Conservation (phyloP, 345 rosid species). For the Eucalyptus virginea region DNA sequence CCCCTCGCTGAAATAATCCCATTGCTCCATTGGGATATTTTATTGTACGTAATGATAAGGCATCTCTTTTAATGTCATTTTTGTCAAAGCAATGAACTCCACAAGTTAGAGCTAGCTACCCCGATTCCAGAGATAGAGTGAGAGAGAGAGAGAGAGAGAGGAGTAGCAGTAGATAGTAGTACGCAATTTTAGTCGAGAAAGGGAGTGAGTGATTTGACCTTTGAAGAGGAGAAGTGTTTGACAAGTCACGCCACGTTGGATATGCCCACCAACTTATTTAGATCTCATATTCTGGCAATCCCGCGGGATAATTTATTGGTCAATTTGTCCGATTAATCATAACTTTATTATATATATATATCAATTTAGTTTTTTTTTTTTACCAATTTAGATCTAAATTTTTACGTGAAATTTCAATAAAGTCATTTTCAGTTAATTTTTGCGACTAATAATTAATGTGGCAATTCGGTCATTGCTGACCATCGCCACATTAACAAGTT, state of each 20-base stretch:
- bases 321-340: background rate
- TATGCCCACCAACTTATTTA: background rate
- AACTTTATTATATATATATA: background rate
- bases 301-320: background rate
- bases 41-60: background rate
- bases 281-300: background rate
- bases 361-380: background rate
- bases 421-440: background rate
- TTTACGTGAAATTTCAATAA: accelerated
- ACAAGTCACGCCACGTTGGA: background rate
- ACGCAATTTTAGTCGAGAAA: background rate
- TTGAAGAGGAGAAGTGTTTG: background rate
- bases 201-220: background rate
- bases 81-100: background rate
- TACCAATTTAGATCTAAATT: background rate
- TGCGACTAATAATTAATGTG: accelerated
- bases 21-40: background rate
- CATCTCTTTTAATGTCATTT: background rate
- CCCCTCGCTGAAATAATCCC: background rate
- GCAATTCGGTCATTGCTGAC: accelerated
- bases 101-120: background rate
- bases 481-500: accelerated
- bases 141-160: background rate
- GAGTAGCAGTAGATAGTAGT: background rate
- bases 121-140: background rate